Conservation (phyloP, 108 stramenopile species). For the Cyclotella distinguenda region DNA sequence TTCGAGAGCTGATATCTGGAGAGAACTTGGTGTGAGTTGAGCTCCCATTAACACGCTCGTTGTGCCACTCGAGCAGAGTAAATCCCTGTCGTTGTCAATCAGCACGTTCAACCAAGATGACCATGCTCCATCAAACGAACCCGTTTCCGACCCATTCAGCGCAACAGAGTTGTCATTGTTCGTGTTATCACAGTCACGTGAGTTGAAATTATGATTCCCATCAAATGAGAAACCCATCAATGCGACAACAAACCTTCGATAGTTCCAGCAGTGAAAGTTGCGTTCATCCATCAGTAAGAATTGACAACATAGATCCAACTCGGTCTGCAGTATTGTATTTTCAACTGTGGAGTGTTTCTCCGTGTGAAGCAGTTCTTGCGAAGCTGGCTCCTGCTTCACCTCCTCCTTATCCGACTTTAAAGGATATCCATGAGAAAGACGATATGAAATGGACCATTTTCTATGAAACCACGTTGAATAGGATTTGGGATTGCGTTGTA, state of each 20-base stretch:
- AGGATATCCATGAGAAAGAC: constrained; percentile 8
- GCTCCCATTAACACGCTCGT: constrained; percentile 50
- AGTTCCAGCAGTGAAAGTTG: constrained; percentile 99
- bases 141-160: background rate
- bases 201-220: background rate
- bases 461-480: constrained; percentile 99
- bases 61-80: background rate
- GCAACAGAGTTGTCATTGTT: constrained; percentile 3
- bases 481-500: constrained; percentile 93
- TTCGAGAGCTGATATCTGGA: no score
- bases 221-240: constrained; percentile 43
- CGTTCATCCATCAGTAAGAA: constrained; percentile 90
- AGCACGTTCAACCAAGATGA: constrained; percentile 19
- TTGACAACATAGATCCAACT: constrained; percentile 77
- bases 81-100: background rate
- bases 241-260: constrained; percentile 81
- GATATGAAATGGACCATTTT: constrained; percentile 83
- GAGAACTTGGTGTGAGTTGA: constrained; percentile 39
- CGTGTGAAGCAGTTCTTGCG: background rate
- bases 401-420: background rate
- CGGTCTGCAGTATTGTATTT: constrained; percentile 46
- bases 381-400: background rate
- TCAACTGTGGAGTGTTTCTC: constrained; percentile 6
- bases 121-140: constrained; percentile 34
- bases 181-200: background rate